phyloP scores from a whole-genome alignment of 108 stramenopile species.

The Nitzschia putrida region DNA sequence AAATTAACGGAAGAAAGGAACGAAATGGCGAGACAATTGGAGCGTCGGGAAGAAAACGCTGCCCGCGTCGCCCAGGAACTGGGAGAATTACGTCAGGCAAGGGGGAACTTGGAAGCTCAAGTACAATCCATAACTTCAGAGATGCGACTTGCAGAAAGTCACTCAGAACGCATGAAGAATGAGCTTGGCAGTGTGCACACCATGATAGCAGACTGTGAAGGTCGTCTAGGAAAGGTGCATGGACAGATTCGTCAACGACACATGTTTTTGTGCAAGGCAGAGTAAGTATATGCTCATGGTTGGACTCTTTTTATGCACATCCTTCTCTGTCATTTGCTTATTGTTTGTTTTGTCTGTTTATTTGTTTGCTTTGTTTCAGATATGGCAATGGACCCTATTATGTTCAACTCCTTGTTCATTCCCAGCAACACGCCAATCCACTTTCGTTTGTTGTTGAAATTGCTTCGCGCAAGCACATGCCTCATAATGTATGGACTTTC shows the following conservation, averaged over 20 bases:
- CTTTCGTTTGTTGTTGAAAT: slow-evolving; percentile 23
- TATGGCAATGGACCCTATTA: slow-evolving; percentile 16
- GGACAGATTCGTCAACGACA: slow-evolving; percentile 1
- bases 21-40: background rate
- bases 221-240: background rate
- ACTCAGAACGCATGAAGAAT: background rate
- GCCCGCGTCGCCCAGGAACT: background rate
- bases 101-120: background rate
- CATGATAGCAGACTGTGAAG: background rate
- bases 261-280: slow-evolving; percentile 11
- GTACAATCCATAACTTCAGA: background rate
- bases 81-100: background rate
- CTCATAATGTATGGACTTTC: slow-evolving; percentile 26
- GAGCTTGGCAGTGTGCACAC: background rate
- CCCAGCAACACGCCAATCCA: background rate
- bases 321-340: background rate
- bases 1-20: slow-evolving; percentile 3
- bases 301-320: background rate
- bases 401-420: background rate
- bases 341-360: too few relatives aligned
- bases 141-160: background rate
- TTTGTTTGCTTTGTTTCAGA: background rate
- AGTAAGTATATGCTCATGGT: slow-evolving; percentile 2
- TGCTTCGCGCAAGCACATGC: slow-evolving; percentile 21
- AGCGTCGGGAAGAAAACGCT: background rate